phyloP scores from a whole-genome alignment of 129 eudicot species.

The Escallonia rubra region DNA sequence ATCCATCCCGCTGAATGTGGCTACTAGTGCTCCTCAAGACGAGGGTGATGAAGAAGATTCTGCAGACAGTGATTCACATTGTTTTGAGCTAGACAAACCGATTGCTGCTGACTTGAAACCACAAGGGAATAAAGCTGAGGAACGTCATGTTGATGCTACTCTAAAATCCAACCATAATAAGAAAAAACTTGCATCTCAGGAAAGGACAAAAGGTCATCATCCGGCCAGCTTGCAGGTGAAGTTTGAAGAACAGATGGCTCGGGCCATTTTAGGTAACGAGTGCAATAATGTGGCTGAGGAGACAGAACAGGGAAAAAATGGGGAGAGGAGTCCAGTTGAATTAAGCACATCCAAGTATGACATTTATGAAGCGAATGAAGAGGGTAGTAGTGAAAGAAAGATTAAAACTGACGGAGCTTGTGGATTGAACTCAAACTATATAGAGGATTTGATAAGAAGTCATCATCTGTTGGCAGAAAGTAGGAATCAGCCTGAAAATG shows the following conservation, averaged over 20 bases:
- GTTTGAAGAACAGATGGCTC: slow-evolving; percentile 84
- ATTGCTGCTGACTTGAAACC: slow-evolving; percentile 23
- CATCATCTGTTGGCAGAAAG: slow-evolving; percentile 49
- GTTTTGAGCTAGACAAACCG: slow-evolving; percentile 70
- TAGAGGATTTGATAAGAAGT: slow-evolving; percentile 62
- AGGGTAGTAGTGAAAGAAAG: slow-evolving; percentile 20
- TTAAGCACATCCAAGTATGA: slow-evolving; percentile 37
- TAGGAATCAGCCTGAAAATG: slow-evolving; percentile 46
- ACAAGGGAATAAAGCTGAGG: slow-evolving; percentile 17
- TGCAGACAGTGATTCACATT: slow-evolving; percentile 58
- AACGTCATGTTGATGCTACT: slow-evolving; percentile 17
- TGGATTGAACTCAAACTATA: slow-evolving; percentile 43
- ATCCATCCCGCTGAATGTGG: slow-evolving; percentile 76
- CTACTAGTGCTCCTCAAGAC: slow-evolving; percentile 67
- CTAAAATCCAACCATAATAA: slow-evolving; percentile 29
- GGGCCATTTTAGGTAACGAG: slow-evolving; percentile 40
- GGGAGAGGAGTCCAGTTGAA: slow-evolving; percentile 29
- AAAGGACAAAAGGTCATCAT: slow-evolving; percentile 30
- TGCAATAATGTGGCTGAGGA: slow-evolving; percentile 22
- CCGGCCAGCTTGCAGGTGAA: slow-evolving; percentile 69
- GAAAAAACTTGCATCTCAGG: slow-evolving; percentile 31
- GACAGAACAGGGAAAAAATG: slow-evolving; percentile 8
- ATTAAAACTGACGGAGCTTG: slow-evolving; percentile 17
- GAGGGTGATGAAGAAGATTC: slow-evolving; percentile 66
- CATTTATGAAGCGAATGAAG: slow-evolving; percentile 33